Base-by-base conservation (phyloP, 352 stramenopile species). In the Globisporangium alternatum region DNA sequence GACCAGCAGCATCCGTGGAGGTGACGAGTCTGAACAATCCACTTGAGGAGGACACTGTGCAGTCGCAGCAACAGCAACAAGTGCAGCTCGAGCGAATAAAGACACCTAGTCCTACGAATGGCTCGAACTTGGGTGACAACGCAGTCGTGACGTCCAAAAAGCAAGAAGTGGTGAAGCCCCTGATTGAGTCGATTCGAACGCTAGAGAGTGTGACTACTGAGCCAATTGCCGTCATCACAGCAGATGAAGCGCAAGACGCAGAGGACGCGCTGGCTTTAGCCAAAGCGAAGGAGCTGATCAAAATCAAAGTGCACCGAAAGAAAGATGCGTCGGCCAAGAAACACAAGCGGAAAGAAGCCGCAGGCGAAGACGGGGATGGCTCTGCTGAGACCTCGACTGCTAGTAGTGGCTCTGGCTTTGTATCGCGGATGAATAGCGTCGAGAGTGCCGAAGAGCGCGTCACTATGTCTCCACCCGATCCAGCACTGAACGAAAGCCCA, bases 271-370 rank as follows among this genome's bases (percentile, higher is more conserved):
- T 25, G 13, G 17, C 48, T 4, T 35, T 30, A 37, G 13, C 8
- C 48, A 54, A 54, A 35, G 28, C 31, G 28, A 9, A 6, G 12
- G 19, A 22, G 33, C 5, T 30, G 12, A 47, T 52, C 10, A 57
- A 57, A 28, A 39, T 39, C 3, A 65, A 65, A 48, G 43, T 22
- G 28, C 49, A 65, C 19, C 60, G 39, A 5, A 65, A 60, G 51
- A 53, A 35, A 44, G 60, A 65, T 19, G 28, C 59, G 1, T 5
- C 60, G 19, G 10, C 25, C 49, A 25, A 28, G 51, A 37, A 59
- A 22, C n/a, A 41, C 25, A 43, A 22, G 49, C 1, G 37, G 31
- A 25, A 65, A 59, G 60, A 59, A 51, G 37, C 4, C 6, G 17
- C 15, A 15, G 7, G 10, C 2, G 49, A 39, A 3, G 25, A 37